phyloP scores from a whole-genome alignment of 2,329 filamentous ascomycete genomes.

The Nothomitra cinnamomea region DNA sequence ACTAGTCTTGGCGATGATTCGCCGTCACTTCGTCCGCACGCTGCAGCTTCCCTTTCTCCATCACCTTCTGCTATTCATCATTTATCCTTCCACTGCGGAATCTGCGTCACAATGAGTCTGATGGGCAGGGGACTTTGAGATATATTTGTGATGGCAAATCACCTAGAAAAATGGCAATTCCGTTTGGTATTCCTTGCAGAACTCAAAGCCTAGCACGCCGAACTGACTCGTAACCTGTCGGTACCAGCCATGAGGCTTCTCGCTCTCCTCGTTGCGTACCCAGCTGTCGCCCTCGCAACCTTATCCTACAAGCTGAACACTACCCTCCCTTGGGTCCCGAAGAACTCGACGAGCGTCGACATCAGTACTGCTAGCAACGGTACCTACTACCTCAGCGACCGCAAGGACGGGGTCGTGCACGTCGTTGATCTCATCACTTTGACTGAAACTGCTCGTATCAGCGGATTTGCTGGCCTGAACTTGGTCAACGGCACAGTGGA shows the following conservation, averaged over 20 bases:
- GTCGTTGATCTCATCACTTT: slow-evolving; percentile 5
- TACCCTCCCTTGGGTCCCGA: not conserved
- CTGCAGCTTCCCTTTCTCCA: not conserved
- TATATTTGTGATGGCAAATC: not conserved
- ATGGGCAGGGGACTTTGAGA: not conserved
- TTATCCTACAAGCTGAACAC: not conserved
- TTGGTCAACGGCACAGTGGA: not conserved
- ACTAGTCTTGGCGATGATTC: not conserved
- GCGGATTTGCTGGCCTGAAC: not conserved
- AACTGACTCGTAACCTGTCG: not conserved
- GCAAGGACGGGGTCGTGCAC: slow-evolving; percentile 6
- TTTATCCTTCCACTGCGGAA: not conserved
- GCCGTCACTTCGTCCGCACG: not conserved
- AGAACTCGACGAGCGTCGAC: not conserved
- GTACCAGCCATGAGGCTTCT: not conserved
- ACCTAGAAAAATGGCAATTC: not conserved
- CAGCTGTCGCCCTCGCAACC: not conserved
- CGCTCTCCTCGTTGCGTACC: not conserved
- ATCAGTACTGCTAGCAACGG: not conserved
- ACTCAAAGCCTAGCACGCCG: not conserved
- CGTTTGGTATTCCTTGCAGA: not conserved
- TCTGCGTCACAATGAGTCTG: not conserved
- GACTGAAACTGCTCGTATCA: slow-evolving; percentile 5
- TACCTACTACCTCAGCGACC: slow-evolving; percentile 8
- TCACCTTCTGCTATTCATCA: not conserved